A percentile compares a stretch with the other conserved stretches of the same genome.
Evolutionary conservation across 2,329 filamentous ascomycete species (phyloP).

Genomic region (Fusarium sp.): DNA sequence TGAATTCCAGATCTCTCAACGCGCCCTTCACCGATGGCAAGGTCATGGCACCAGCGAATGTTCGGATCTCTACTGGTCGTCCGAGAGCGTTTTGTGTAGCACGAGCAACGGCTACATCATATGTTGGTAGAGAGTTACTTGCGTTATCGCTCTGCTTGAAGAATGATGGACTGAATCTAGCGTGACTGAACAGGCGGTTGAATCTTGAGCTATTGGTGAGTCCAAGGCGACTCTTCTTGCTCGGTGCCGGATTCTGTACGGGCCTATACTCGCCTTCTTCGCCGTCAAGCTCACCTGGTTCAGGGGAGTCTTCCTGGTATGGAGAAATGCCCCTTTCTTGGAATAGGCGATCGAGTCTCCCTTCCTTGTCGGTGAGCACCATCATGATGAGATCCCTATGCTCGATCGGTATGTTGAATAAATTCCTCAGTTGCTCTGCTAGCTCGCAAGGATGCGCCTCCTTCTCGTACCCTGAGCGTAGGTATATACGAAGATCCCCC

Average conservation of each 20-base stretch:
- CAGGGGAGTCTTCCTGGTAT: not conserved
- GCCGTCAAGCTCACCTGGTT: not conserved
- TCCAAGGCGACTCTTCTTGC: not conserved
- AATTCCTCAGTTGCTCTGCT: conserved; percentile 9
- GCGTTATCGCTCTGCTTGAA: not conserved
- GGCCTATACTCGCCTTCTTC: not conserved
- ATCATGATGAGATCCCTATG: conserved; percentile 4
- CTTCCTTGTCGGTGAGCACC: not conserved
- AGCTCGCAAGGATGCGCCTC: conserved; percentile 4
- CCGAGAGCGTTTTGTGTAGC: not conserved
- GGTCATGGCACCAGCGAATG: not conserved
- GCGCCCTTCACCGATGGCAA: not conserved
- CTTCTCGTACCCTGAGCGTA: conserved; percentile 7
- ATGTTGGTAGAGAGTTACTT: not conserved
- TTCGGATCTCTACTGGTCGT: not conserved
- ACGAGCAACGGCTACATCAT: not conserved
- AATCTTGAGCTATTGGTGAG: conserved; percentile 3
- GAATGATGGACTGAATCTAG: not conserved
- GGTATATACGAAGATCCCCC: conserved; percentile 3
- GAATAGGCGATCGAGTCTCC: conserved; percentile 4
- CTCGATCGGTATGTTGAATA: conserved; percentile 2
- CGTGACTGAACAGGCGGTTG: conserved; percentile 3
- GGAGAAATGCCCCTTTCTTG: conserved; percentile 10
- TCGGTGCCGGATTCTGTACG: not conserved
- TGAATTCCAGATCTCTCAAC: conserved; percentile 9